Conservation (phyloP, 768 basidiomycete species). For the Coprinellus micaceus region DNA sequence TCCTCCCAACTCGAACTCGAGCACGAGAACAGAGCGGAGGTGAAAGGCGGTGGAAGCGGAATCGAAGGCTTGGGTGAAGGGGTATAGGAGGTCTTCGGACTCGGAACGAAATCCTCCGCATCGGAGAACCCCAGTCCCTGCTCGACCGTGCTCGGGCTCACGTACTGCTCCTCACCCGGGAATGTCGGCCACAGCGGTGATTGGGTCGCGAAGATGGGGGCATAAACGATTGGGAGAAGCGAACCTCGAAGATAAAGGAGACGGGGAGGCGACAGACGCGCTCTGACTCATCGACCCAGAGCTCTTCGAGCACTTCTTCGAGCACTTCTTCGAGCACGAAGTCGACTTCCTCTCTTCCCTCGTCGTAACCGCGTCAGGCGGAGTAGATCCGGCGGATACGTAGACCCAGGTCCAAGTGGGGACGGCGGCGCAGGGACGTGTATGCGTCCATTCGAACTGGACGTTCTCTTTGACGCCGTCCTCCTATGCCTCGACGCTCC, state of each 20-base stretch:
- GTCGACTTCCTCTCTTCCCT: constrained; percentile 10
- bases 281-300: constrained; percentile 33
- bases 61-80: too few species aligned
- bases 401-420: constrained; percentile 22
- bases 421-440: too few species aligned
- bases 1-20: too few species aligned
- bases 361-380: not conserved
- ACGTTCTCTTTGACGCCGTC: too few species aligned
- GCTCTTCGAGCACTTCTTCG: too few species aligned
- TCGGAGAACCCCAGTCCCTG: constrained; percentile 35
- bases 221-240: constrained; percentile 14
- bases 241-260: constrained; percentile 36
- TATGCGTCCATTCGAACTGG: too few species aligned
- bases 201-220: too few species aligned
- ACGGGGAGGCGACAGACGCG: constrained; percentile 40
- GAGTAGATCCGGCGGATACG: not conserved
- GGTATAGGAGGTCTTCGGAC: too few species aligned
- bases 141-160: constrained; percentile 28
- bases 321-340: constrained; percentile 6
- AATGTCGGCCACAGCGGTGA: too few species aligned
- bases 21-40: too few species aligned
- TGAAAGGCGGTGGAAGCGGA: too few species aligned
- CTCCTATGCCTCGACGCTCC: too few species aligned
- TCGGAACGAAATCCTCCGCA: constrained; percentile 21
- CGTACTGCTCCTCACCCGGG: constrained; percentile 10